A percentile compares a stretch with the other conserved stretches of the same genome.
phyloP scores from a whole-genome alignment of 208 protist genomes.

The Leishmania gerbilli region DNA sequence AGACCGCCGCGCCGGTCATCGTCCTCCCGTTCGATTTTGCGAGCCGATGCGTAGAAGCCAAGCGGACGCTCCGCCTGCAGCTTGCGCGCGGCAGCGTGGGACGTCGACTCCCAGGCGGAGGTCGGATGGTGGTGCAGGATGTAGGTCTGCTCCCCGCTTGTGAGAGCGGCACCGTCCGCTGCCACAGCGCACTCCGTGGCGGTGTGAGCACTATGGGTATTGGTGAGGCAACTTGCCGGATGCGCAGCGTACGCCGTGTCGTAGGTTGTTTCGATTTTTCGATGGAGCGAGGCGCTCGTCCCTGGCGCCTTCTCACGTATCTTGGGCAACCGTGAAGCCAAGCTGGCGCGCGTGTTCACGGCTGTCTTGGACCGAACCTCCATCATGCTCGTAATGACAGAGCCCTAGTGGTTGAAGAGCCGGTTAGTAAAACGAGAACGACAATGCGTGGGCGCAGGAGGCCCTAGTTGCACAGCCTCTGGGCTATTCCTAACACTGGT shows the following conservation, averaged over 20 bases:
- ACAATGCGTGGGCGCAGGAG: background rate
- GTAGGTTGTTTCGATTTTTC: constrained; percentile 68
- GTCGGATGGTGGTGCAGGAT: constrained; percentile 28
- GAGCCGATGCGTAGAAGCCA: constrained; percentile 72
- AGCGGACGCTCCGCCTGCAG: constrained; percentile 48
- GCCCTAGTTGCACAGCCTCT: background rate
- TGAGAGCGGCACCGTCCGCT: background rate
- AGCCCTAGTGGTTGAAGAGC: background rate
- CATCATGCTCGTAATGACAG: constrained; percentile 2
- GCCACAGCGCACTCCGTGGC: background rate
- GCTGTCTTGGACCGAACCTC: constrained; percentile 70
- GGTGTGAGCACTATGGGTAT: background rate
- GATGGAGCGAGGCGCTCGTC: constrained; percentile 43
- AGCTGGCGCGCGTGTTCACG: constrained; percentile 69
- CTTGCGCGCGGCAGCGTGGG: constrained; percentile 51
- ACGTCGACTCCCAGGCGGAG: constrained; percentile 58
- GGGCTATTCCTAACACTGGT: background rate
- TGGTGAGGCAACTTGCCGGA: background rate
- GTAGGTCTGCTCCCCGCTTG: constrained; percentile 1
- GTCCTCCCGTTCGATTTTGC: constrained; percentile 70
- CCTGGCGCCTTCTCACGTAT: constrained; percentile 20
- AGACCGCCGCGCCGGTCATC: constrained; percentile 66
- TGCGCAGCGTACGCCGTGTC: constrained; percentile 48
- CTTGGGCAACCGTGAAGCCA: constrained; percentile 57
- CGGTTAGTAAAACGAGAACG: no score